Conservation (phyloP, 371 early-diverging fungal species). For the Dichotomocladium elegans region DNA sequence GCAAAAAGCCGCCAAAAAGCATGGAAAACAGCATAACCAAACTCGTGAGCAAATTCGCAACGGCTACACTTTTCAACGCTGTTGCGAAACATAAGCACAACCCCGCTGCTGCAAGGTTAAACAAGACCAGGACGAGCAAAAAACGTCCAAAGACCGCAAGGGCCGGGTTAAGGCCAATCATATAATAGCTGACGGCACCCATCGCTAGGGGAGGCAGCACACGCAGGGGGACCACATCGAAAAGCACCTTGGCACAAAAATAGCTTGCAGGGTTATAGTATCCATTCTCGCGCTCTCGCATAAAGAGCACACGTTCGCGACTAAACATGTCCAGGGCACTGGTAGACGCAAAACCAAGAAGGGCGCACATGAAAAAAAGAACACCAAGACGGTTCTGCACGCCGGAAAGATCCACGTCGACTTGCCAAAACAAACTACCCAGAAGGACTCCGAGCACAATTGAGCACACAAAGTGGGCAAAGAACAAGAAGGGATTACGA, state of each 20-base stretch:
- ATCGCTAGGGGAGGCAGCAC: slow-evolving; percentile 83
- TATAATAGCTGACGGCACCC: slow-evolving; percentile 76
- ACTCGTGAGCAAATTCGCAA: slow-evolving; percentile 74
- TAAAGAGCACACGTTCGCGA: slow-evolving; percentile 67
- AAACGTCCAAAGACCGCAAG: slow-evolving; percentile 69
- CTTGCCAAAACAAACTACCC: slow-evolving; percentile 77
- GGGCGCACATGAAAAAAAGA: slow-evolving; percentile 77
- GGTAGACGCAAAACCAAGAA: slow-evolving; percentile 77
- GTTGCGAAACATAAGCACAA: slow-evolving; percentile 79
- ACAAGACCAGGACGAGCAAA: slow-evolving; percentile 76
- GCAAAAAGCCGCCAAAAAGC: slow-evolving; percentile 84
- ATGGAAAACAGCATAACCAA: slow-evolving; percentile 83
- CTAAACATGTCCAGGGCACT: slow-evolving; percentile 71
- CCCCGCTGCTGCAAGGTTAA: slow-evolving; percentile 76
- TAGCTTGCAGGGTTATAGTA: slow-evolving; percentile 75
- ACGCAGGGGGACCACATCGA: slow-evolving; percentile 78
- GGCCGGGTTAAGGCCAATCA: slow-evolving; percentile 72
- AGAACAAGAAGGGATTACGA: slow-evolving; percentile 41
- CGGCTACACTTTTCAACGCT: slow-evolving; percentile 64
- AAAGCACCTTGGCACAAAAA: slow-evolving; percentile 71
- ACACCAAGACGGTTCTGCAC: slow-evolving; percentile 82
- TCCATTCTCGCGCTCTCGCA: slow-evolving; percentile 81
- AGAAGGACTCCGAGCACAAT: slow-evolving; percentile 47
- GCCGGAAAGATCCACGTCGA: slow-evolving; percentile 74
- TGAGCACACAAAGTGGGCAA: slow-evolving; percentile 36